These are phyloP conservation scores for Colletotrichum spinosum DNA, from an alignment of 2,329 filamentous ascomycete species.

Conservation along the genomic window DNA sequence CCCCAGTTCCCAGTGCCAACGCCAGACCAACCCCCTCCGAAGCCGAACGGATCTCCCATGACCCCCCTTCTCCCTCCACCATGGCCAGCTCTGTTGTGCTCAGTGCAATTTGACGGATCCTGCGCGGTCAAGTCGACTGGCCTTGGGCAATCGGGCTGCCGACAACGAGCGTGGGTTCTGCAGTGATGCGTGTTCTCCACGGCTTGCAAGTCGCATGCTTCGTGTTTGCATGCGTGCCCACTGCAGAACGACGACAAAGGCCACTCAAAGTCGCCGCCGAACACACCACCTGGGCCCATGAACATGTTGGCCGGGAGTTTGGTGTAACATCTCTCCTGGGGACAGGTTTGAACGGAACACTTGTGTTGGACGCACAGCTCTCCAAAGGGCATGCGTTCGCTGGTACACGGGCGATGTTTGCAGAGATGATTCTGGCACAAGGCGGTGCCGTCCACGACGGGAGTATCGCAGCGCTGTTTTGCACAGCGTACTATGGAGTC, in stretches of 20 bases:
- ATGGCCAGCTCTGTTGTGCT: slow-evolving; percentile 19
- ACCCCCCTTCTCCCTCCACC: slow-evolving; percentile 4
- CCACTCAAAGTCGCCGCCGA: slow-evolving; percentile 8
- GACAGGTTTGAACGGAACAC: slow-evolving; percentile 40
- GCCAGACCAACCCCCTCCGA: slow-evolving; percentile 20
- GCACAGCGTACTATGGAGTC: slow-evolving; percentile 28
- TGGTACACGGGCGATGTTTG: slow-evolving; percentile 39
- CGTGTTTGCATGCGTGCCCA: slow-evolving; percentile 29
- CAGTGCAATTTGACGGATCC: slow-evolving; percentile 26
- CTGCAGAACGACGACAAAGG: slow-evolving; percentile 29
- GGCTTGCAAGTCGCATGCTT: slow-evolving; percentile 16
- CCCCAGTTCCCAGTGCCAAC: slow-evolving; percentile 16
- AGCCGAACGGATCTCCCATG: slow-evolving; percentile 18
- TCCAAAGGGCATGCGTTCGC: slow-evolving; percentile 20
- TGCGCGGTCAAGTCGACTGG: slow-evolving; percentile 13
- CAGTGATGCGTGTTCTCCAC: slow-evolving; percentile 21
- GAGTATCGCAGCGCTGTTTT: slow-evolving; percentile 22
- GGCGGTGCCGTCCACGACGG: slow-evolving; percentile 24
- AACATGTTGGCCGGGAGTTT: not conserved
- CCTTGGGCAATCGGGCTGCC: slow-evolving; percentile 19
- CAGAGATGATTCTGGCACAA: slow-evolving; percentile 42
- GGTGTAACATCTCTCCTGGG: slow-evolving; percentile 21
- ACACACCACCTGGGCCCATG: slow-evolving; percentile 1
- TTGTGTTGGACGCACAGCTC: slow-evolving; percentile 42
- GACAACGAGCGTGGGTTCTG: slow-evolving; percentile 24